Evolutionary conservation across 1,284 basidiomycete genomes (phyloP).

Genomic region (Microbotryum violaceum): DNA sequence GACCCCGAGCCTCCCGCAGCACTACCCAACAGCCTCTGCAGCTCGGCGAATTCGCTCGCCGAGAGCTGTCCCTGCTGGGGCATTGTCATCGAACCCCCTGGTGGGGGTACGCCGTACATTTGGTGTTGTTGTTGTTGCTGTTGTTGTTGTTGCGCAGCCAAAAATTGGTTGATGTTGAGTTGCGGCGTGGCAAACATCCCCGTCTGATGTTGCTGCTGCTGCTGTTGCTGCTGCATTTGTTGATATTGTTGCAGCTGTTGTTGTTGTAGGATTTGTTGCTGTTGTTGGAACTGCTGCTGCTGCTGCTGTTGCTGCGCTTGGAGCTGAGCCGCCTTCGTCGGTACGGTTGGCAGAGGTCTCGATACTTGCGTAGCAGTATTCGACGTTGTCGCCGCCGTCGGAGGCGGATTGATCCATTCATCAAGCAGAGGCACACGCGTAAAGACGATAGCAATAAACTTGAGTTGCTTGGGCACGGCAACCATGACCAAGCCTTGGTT

Average conservation of each 20-base stretch:
- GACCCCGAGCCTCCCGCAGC: background rate
- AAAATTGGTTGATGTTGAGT: conserved; percentile 4
- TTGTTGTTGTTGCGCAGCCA: conserved; percentile 1
- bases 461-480: conserved; percentile 13
- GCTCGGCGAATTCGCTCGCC: conserved; percentile 18
- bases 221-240: background rate
- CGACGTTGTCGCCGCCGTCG: background rate
- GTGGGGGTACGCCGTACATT: background rate
- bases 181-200: background rate
- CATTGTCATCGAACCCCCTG: too few species aligned
- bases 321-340: too few species aligned
- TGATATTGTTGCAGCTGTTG: conserved; percentile 1
- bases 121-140: conserved; percentile 4
- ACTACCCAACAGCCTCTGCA: conserved; percentile 21
- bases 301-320: background rate
- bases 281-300: background rate
- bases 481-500: conserved; percentile 25
- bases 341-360: too few species aligned
- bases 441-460: conserved; percentile 26
- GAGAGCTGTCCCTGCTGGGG: too few species aligned
- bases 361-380: background rate
- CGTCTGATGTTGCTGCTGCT: background rate
- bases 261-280: background rate
- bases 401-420: conserved; percentile 11
- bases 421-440: conserved; percentile 22